Evolutionary conservation across 164 flowering plant genomes (phyloP).

Genomic region (Kalanchoe fedtschenkoi): DNA sequence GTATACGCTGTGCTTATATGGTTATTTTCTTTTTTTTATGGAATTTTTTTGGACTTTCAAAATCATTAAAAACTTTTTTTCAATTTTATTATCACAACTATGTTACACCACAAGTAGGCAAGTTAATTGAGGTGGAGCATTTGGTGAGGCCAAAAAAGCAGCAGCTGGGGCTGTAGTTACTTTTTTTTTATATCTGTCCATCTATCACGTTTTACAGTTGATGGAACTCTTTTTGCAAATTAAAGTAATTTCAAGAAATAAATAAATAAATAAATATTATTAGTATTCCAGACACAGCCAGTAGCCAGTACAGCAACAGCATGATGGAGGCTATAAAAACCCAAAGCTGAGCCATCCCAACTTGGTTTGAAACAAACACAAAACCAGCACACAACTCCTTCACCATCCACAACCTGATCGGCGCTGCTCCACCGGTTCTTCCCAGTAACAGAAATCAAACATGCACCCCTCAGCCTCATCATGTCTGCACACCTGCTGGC

Average conservation of each 20-base stretch:
- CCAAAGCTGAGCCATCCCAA: conserved; percentile 2
- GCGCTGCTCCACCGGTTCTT: too few relatives aligned
- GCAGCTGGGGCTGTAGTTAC: neutral
- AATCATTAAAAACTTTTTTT: too few relatives aligned
- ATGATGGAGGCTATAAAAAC: conserved; percentile 1
- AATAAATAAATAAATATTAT: too few relatives aligned
- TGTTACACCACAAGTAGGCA: too few relatives aligned
- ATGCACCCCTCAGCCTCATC: too few relatives aligned
- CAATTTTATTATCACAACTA: too few relatives aligned
- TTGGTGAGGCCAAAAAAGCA: neutral
- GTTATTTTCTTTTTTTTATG: too few relatives aligned
- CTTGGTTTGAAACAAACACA: neutral
- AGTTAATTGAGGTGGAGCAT: neutral
- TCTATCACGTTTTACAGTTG: neutral
- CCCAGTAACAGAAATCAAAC: neutral
- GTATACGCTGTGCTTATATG: too few relatives aligned
- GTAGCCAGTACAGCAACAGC: too few relatives aligned
- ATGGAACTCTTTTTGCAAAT: neutral
- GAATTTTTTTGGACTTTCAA: too few relatives aligned
- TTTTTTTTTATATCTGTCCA: neutral
- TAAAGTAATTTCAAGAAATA: neutral
- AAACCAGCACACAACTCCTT: neutral
- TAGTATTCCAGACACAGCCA: too few relatives aligned
- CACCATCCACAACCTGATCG: too few relatives aligned
- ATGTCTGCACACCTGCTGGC: neutral